phyloP scores from a whole-genome alignment of 192 early-diverging fungal genomes.

The Chytriomyces confervae region DNA sequence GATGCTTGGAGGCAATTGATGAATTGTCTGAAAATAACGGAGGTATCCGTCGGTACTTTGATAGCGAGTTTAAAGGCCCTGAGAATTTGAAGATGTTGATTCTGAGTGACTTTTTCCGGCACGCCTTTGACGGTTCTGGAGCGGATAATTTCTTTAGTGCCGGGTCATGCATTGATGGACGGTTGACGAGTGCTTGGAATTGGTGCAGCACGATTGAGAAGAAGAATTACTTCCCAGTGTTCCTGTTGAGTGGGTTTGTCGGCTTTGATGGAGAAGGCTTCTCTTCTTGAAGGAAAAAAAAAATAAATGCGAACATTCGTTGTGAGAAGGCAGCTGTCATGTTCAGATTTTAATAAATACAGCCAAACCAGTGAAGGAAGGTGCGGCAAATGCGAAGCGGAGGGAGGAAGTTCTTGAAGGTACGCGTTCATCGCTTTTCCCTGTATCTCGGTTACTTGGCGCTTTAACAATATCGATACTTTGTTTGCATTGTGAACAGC shows the following conservation, averaged over 20 bases:
- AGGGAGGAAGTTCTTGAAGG: too few relatives aligned
- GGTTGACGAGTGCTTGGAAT: slow-evolving; percentile 87
- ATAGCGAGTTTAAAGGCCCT: slow-evolving; percentile 69
- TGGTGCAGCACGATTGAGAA: slow-evolving; percentile 73
- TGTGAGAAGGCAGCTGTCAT: too few relatives aligned
- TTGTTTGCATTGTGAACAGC: too few relatives aligned
- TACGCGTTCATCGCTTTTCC: too few relatives aligned
- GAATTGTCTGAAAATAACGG: slow-evolving; percentile 57
- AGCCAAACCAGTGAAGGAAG: too few relatives aligned
- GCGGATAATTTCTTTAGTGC: slow-evolving; percentile 66
- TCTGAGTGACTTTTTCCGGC: slow-evolving; percentile 91
- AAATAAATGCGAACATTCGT: not conserved
- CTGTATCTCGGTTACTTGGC: too few relatives aligned
- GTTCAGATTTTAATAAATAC: too few relatives aligned
- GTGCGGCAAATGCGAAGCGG: too few relatives aligned
- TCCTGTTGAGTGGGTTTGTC: slow-evolving; percentile 77
- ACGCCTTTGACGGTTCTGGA: slow-evolving; percentile 96
- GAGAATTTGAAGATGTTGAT: slow-evolving; percentile 74
- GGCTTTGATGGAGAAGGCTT: slow-evolving; percentile 56
- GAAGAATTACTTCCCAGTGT: slow-evolving; percentile 90
- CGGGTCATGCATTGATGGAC: slow-evolving; percentile 87
- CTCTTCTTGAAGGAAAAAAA: not conserved
- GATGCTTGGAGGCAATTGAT: slow-evolving; percentile 76
- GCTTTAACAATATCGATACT: too few relatives aligned
- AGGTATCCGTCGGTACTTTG: slow-evolving; percentile 71